phyloP scores from a whole-genome alignment of 305 asterid genomes.

The Fraxinus xanthoxyloides region DNA sequence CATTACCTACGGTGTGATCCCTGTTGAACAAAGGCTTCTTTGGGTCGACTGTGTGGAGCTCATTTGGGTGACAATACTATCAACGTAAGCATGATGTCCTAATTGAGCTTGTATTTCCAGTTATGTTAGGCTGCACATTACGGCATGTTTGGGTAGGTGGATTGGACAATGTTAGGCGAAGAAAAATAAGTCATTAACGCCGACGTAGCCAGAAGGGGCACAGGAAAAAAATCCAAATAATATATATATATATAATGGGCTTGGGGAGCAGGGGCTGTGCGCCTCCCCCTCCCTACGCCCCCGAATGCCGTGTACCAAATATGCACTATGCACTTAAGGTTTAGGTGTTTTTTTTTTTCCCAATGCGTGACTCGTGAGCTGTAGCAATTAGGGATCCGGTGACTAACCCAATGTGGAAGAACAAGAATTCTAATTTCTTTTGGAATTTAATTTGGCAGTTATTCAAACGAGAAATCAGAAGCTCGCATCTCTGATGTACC shows the following conservation, averaged over 20 bases:
- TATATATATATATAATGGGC: too few relatives aligned
- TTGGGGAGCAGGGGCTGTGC: too few relatives aligned
- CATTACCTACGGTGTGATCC: conserved; percentile 82
- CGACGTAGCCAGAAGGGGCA: too few relatives aligned
- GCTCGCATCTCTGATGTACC: conserved; percentile 63
- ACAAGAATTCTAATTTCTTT: conserved; percentile 4
- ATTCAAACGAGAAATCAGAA: conserved; percentile 91
- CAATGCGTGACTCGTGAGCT: neutral
- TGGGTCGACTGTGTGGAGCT: conserved; percentile 98
- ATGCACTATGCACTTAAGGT: neutral
- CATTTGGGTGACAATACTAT: conserved; percentile 91
- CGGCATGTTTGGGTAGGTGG: neutral
- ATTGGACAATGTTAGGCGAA: neutral
- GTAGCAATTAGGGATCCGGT: neutral
- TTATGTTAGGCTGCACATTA: neutral
- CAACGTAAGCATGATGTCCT: conserved; percentile 63
- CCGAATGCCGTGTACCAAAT: neutral
- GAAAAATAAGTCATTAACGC: neutral
- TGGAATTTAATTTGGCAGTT: conserved; percentile 31
- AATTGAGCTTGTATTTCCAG: neutral
- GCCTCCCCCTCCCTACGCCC: too few relatives aligned
- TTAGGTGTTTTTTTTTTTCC: too few relatives aligned
- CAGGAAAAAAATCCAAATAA: too few relatives aligned
- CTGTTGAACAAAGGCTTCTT: conserved; percentile 89
- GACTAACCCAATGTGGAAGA: neutral